phyloP scores from a whole-genome alignment of 2,329 filamentous ascomycete genomes.

The Epichloe coenophiala region DNA sequence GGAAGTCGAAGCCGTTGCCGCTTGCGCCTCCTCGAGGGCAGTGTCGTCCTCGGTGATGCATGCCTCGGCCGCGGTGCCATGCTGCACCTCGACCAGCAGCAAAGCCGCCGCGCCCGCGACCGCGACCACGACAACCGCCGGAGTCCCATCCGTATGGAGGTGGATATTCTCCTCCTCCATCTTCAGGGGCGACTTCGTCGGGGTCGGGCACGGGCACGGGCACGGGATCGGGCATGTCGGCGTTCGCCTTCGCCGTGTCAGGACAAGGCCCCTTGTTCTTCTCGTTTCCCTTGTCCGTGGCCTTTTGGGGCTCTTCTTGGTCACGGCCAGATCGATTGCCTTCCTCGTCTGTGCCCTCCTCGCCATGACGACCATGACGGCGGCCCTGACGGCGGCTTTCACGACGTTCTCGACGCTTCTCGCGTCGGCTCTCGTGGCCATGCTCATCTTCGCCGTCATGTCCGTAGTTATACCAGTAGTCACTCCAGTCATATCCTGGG shows the following conservation, averaged over 20 bases:
- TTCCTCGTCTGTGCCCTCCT: conserved; percentile 7
- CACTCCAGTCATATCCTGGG: conserved; percentile 12
- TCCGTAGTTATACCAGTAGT: conserved; percentile 8
- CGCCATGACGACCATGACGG: conserved; percentile 9
- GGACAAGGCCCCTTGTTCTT: conserved; percentile 22
- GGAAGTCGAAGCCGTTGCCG: conserved; percentile 19
- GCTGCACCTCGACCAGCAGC: conserved; percentile 9
- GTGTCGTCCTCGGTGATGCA: conserved; percentile 5
- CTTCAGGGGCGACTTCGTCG: conserved; percentile 19
- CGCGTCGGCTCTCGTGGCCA: conserved; percentile 11
- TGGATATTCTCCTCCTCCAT: conserved; percentile 13
- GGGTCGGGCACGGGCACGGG: conserved; percentile 3
- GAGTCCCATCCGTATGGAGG: conserved; percentile 10
- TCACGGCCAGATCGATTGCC: neutral
- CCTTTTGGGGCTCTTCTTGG: conserved; percentile 7
- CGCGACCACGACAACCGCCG: conserved; percentile 5
- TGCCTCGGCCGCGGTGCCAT: conserved; percentile 13
- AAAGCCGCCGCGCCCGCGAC: conserved; percentile 8
- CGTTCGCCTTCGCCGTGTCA: conserved; percentile 15
- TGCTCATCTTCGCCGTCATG: conserved; percentile 11
- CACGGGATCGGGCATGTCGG: conserved; percentile 3
- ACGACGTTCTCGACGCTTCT: neutral
- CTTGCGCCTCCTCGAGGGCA: neutral
- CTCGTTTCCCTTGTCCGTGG: conserved; percentile 18
- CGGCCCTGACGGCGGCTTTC: conserved; percentile 2